Evolutionary conservation across 306 rosid species (phyloP).

Genomic region (Hylodesmum podocarpum): DNA sequence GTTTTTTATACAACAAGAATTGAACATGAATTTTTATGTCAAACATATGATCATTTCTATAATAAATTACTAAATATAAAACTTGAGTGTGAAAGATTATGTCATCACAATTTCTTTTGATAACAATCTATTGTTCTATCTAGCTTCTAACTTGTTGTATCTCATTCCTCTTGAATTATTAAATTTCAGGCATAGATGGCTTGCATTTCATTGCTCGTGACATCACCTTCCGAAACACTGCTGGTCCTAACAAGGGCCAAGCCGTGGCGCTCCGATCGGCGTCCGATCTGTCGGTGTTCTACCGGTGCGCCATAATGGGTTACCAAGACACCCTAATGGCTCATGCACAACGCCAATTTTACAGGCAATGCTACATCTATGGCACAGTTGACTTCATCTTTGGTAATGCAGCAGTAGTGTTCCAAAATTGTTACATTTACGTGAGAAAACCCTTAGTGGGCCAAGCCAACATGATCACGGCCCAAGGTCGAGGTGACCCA

Average conservation of each 20-base stretch:
- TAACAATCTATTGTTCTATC: too few species aligned
- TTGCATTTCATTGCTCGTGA: slow-evolving; percentile 66
- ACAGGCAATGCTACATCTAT: slow-evolving; percentile 62
- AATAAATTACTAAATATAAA: too few species aligned
- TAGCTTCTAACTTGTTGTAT: too few species aligned
- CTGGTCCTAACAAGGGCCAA: slow-evolving; percentile 72
- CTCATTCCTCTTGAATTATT: too few species aligned
- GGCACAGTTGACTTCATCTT: slow-evolving; percentile 90
- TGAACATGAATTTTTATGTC: too few species aligned
- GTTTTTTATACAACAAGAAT: too few species aligned
- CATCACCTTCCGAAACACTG: slow-evolving; percentile 64
- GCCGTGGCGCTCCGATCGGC: slow-evolving; percentile 86
- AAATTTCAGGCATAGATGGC: slow-evolving; percentile 65
- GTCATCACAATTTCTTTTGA: too few species aligned
- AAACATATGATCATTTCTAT: too few species aligned
- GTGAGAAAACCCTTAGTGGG: slow-evolving; percentile 65
- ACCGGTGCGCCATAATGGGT: slow-evolving; percentile 63
- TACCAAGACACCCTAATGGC: slow-evolving; percentile 93
- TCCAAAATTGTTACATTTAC: slow-evolving; percentile 64
- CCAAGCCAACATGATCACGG: slow-evolving; percentile 87
- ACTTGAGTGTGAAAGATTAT: too few species aligned
- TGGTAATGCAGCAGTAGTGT: slow-evolving; percentile 78
- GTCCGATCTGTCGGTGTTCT: slow-evolving; percentile 79
- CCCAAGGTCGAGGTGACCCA: slow-evolving; percentile 86
- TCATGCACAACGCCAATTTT: slow-evolving; percentile 87